Percentiles rank a stretch among this genome's conserved stretches.
Conservation (phyloP, 2,329 filamentous ascomycete species). For the Fusarium sp. region DNA sequence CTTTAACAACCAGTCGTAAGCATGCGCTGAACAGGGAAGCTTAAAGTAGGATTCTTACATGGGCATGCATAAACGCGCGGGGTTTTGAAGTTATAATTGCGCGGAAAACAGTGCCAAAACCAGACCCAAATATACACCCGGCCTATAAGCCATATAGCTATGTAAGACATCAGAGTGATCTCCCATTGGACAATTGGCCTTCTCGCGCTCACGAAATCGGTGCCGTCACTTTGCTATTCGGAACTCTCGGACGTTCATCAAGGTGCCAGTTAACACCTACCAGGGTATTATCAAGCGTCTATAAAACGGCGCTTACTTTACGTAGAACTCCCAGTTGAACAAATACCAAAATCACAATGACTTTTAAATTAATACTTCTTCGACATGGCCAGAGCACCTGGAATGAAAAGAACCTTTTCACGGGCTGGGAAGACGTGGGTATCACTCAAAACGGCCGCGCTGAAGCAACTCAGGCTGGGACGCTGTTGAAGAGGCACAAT, state of each 20-base stretch:
- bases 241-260: neutral
- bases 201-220: accelerated
- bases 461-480: neutral
- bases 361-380: neutral
- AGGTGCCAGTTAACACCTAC: neutral
- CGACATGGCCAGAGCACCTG: neutral
- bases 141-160: neutral
- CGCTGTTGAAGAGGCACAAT: neutral
- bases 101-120: neutral
- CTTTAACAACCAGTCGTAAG: too few relatives aligned
- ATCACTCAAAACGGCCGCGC: neutral
- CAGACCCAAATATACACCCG: neutral
- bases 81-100: neutral
- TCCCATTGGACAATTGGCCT: neutral
- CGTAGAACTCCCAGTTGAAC: accelerated
- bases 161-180: neutral
- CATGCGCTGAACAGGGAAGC: too few relatives aligned
- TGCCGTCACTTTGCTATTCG: neutral
- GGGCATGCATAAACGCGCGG: neutral
- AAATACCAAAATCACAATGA: neutral
- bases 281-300: neutral
- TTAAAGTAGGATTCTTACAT: too few relatives aligned
- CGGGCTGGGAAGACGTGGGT: neutral
- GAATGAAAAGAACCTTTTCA: neutral
- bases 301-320: neutral